A percentile compares a stretch with the other conserved stretches of the same genome.
These are phyloP conservation scores for Lobosporangium transversale DNA, from an alignment of 192 early-diverging fungal species.

Conservation along the genomic window DNA sequence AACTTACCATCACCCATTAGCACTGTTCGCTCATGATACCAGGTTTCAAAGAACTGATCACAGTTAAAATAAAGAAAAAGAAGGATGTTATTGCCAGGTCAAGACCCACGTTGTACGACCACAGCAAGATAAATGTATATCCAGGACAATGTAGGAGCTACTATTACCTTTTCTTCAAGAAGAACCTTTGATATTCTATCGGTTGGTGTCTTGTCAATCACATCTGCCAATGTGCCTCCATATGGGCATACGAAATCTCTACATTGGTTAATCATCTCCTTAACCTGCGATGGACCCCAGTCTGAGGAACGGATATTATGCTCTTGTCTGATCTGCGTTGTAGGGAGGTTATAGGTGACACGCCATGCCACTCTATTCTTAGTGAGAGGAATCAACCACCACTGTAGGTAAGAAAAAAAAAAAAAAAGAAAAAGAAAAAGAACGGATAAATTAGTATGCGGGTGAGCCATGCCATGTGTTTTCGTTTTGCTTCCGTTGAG, in stretches of 20 bases:
- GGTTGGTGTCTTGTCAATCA: conserved; percentile 35
- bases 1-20: conserved; percentile 44
- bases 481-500: background rate
- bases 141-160: background rate
- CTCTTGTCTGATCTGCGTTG: conserved; percentile 35
- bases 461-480: background rate
- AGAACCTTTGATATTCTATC: conserved; percentile 38
- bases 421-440: background rate
- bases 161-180: conserved; percentile 46
- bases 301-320: conserved; percentile 36
- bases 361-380: conserved; percentile 41
- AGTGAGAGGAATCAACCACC: conserved; percentile 45
- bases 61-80: background rate
- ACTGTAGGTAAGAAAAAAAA: conserved; percentile 2
- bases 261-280: conserved; percentile 33
- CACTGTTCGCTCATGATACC: conserved; percentile 34
- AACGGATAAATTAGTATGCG: background rate
- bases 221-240: conserved; percentile 33
- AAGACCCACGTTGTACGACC: too few relatives aligned
- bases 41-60: conserved; percentile 38
- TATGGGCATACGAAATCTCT: conserved; percentile 32
- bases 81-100: too few relatives aligned
- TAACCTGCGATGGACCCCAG: conserved; percentile 29
- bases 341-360: conserved; percentile 39
- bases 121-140: background rate